Evolutionary conservation across 1,284 basidiomycete species (phyloP), one percentile per base, ranked within the genome.

Genomic region (Porodaedalea pini): DNA sequence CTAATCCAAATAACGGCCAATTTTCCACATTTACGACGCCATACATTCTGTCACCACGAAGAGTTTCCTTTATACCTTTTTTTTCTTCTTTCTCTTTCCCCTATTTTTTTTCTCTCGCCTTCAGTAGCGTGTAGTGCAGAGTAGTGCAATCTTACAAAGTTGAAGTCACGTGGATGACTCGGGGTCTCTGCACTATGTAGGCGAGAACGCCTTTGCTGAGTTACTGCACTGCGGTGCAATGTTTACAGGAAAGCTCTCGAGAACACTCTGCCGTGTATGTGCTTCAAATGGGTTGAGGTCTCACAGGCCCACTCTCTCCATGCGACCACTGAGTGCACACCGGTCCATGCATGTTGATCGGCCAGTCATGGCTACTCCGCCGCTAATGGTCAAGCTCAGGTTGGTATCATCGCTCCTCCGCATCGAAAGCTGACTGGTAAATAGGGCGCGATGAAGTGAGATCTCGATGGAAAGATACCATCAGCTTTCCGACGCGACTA

Each of bases 391-490:
- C 7, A 61, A 56, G 23, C 25, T 43, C 21, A 66, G 65, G 66
- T 66, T 21, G 53, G 62, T 47, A 47, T 21, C 27, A 40, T 27
- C 21, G 57, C 51, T 60, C 39, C 51, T 44, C 41, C 13, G 19
- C 15, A 15, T 27, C 32, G 40, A 51, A 61, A 58, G 19, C 56
- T 51, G 52, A 50, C 25, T 44, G 32, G 37, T 58, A 47, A 51
- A 56, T 43, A 56, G 54, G 8, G 15, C 8, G 4, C 8, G 43
- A 23, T 52, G 50, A 63, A 71, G 69, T 64, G 67, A 57, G 31
- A 67, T 94, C n/a, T 72, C 82, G 1, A 76, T 78, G 61, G 78
- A 85, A 37, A 75, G 80, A 61, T 99, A 98, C 70, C 87, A 97
- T 67, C 69, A 73, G 43, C 72, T 92, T 32, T 84, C 95, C 0